Conservation (phyloP, 257 asterid genomes). For the Solanum neorickii region DNA sequence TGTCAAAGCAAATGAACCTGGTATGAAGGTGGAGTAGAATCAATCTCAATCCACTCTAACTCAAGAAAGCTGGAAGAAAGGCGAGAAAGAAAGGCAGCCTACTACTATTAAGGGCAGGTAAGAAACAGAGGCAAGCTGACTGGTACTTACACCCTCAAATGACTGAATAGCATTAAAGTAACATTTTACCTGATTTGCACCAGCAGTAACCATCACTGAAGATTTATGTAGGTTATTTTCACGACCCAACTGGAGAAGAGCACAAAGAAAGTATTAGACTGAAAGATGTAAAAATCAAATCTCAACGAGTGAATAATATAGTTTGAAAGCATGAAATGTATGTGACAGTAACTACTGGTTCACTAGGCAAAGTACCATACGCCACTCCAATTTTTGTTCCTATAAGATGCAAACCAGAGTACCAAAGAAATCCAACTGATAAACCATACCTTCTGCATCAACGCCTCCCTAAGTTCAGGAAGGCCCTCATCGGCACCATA, state of each 20-base stretch:
- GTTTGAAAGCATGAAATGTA: neutral
- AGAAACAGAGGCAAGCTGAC: neutral
- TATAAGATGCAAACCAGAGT: neutral
- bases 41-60: neutral
- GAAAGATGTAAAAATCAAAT: neutral
- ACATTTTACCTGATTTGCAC: slow-evolving; percentile 84
- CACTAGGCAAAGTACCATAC: neutral
- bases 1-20: neutral
- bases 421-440: neutral
- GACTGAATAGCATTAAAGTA: neutral
- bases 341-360: neutral
- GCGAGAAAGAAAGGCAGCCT: neutral
- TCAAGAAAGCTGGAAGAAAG: neutral
- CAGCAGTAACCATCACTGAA: slow-evolving; percentile 98
- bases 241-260: slow-evolving; percentile 37
- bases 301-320: neutral
- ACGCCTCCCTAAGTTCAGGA: slow-evolving; percentile 85
- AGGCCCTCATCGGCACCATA: slow-evolving; percentile 97
- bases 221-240: slow-evolving; percentile 73
- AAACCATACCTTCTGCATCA: slow-evolving; percentile 49
- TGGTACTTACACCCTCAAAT: neutral
- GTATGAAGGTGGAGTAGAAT: neutral
- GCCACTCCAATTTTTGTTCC: neutral
- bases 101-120: neutral
- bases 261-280: neutral